Percentiles rank a stretch among this genome's conserved stretches.
Evolutionary conservation across 345 rosid species (phyloP).

Genomic region (Bruguiera sexangula): DNA sequence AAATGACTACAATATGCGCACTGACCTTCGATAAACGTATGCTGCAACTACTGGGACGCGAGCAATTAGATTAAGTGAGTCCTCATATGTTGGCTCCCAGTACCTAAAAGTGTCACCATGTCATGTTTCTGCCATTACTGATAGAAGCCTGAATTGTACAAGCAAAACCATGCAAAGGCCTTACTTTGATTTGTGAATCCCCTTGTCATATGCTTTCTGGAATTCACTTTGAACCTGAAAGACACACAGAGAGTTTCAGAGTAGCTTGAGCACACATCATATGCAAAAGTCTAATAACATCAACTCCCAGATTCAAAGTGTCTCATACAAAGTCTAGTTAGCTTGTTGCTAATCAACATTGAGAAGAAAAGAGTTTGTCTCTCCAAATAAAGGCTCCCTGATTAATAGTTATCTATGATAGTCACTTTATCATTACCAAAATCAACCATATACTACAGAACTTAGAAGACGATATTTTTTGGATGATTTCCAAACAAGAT

Average conservation of each 20-base stretch:
- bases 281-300: background rate
- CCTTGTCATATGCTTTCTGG: conserved; percentile 86
- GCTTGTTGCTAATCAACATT: background rate
- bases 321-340: background rate
- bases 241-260: conserved; percentile 11
- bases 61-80: conserved; percentile 86
- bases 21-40: conserved; percentile 87
- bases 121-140: conserved; percentile 15
- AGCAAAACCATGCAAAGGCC: conserved; percentile 21
- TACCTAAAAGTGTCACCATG: conserved; percentile 48
- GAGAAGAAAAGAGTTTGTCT: background rate
- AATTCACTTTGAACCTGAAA: conserved; percentile 95
- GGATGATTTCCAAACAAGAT: no score
- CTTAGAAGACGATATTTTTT: no score
- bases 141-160: conserved; percentile 16
- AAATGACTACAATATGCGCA: conserved; percentile 14
- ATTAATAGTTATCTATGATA: no score
- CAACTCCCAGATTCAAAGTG: background rate
- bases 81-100: conserved; percentile 98
- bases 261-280: background rate
- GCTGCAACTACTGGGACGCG: conserved; percentile 84
- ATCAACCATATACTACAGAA: no score
- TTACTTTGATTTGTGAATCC: conserved; percentile 87
- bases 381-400: background rate
- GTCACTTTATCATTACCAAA: no score